Percentiles rank a stretch among this genome's conserved stretches.
Conservation (phyloP, 495 filamentous ascomycete genomes). For the Apiosordaria backusii region DNA sequence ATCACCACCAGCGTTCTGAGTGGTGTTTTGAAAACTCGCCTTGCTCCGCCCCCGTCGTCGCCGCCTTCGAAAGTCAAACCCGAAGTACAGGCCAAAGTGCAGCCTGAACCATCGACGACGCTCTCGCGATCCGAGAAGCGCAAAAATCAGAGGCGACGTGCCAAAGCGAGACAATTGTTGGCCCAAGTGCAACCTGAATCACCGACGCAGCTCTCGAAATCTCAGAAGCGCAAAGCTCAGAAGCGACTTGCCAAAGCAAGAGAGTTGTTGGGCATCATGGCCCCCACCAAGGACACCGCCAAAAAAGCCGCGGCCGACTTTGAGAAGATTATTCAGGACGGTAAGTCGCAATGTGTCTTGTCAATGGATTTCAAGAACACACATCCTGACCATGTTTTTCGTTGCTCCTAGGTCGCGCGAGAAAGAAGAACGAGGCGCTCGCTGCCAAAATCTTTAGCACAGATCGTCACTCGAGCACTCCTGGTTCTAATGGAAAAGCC, state of each 20-base stretch:
- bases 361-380: conserved; percentile 12
- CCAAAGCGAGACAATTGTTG: too few relatives aligned
- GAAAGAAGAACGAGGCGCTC: conserved; percentile 66
- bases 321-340: conserved; percentile 62
- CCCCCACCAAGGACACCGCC: conserved; percentile 32
- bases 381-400: conserved; percentile 19
- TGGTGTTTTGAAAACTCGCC: too few relatives aligned
- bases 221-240: too few relatives aligned
- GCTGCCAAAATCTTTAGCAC: conserved; percentile 68
- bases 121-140: too few relatives aligned
- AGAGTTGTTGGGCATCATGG: conserved; percentile 21
- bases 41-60: too few relatives aligned
- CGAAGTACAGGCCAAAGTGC: too few relatives aligned
- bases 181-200: too few relatives aligned
- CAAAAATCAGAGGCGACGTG: too few relatives aligned
- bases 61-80: too few relatives aligned
- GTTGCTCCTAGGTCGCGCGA: conserved; percentile 55
- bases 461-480: conserved; percentile 58
- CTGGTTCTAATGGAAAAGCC: conserved; percentile 34
- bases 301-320: conserved; percentile 53
- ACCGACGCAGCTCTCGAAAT: too few relatives aligned
- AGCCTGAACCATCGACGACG: too few relatives aligned
- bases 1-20: neutral
- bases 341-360: conserved; percentile 35
- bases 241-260: too few relatives aligned